phyloP scores from a whole-genome alignment of 1,284 basidiomycete genomes.

The Moniliella sp. region DNA sequence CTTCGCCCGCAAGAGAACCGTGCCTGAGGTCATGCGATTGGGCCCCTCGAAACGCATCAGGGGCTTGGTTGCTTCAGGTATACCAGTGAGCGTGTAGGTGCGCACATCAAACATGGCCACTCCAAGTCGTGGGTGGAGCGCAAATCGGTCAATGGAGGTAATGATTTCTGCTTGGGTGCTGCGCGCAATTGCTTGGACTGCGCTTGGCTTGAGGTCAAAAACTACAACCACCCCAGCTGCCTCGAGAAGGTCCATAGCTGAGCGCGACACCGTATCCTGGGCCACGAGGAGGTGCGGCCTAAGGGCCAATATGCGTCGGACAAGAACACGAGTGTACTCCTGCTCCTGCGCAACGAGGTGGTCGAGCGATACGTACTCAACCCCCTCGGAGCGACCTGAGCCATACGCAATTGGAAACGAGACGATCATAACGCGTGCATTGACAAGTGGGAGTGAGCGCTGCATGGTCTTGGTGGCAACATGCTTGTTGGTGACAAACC shows the following conservation, averaged over 20 bases:
- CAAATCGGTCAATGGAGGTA: constrained; percentile 79
- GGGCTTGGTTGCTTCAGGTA: constrained; percentile 73
- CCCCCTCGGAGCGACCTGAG: no score
- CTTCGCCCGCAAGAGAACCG: constrained; percentile 72
- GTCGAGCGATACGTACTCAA: constrained; percentile 83
- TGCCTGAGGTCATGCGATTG: constrained; percentile 70
- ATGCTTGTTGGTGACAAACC: constrained; percentile 95
- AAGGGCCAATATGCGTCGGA: constrained; percentile 65
- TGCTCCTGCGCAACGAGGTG: constrained; percentile 81
- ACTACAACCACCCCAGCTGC: constrained; percentile 75
- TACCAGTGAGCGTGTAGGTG: constrained; percentile 75
- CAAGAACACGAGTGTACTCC: constrained; percentile 77
- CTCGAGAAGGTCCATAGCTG: constrained; percentile 73
- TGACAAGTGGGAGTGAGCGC: constrained; percentile 40
- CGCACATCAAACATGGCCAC: constrained; percentile 80
- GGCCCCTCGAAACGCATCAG: constrained; percentile 84
- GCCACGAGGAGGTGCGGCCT: constrained; percentile 81
- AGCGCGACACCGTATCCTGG: constrained; percentile 70
- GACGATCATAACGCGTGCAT: constrained; percentile 80
- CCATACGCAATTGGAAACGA: constrained; percentile 82
- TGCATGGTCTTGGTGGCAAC: constrained; percentile 67
- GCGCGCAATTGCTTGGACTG: constrained; percentile 64
- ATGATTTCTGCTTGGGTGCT: constrained; percentile 90
- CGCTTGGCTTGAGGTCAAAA: constrained; percentile 67
- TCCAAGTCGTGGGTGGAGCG: constrained; percentile 68